These are phyloP conservation scores for Paracorniculantispora psalliotae DNA, from an alignment of 2,329 filamentous ascomycete genomes.

Conservation along the genomic window DNA sequence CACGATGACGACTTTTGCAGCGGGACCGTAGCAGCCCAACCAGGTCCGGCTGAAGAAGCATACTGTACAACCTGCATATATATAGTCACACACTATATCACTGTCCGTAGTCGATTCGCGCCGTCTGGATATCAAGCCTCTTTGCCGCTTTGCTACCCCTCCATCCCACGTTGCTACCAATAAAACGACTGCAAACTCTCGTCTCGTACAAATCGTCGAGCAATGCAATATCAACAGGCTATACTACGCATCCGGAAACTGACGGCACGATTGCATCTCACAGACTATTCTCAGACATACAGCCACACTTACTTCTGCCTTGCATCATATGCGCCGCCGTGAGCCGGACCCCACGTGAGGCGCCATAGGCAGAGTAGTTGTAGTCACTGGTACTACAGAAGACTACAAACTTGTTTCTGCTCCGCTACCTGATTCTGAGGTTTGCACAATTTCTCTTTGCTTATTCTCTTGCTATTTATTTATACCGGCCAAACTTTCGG, in stretches of 20 bases:
- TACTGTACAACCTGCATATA: slow-evolving; percentile 9
- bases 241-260: background rate
- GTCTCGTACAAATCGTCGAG: background rate
- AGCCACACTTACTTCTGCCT: background rate
- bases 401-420: background rate
- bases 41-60: slow-evolving; percentile 4
- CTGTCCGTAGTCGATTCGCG: background rate
- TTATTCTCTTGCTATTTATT: background rate
- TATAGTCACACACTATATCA: slow-evolving; percentile 10
- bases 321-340: slow-evolving; percentile 7
- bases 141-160: slow-evolving; percentile 1
- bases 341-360: slow-evolving; percentile 4
- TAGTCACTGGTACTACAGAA: background rate
- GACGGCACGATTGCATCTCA: background rate
- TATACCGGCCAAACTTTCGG: background rate
- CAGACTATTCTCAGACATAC: background rate
- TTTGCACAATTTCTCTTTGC: background rate
- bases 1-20: slow-evolving; percentile 3
- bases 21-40: slow-evolving; percentile 8
- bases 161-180: background rate
- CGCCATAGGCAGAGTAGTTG: slow-evolving; percentile 5
- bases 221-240: slow-evolving; percentile 7
- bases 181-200: slow-evolving; percentile 4
- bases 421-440: background rate
- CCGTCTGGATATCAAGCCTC: background rate